phyloP scores from a whole-genome alignment of 257 asterid genomes.

The Datura wrightii region DNA sequence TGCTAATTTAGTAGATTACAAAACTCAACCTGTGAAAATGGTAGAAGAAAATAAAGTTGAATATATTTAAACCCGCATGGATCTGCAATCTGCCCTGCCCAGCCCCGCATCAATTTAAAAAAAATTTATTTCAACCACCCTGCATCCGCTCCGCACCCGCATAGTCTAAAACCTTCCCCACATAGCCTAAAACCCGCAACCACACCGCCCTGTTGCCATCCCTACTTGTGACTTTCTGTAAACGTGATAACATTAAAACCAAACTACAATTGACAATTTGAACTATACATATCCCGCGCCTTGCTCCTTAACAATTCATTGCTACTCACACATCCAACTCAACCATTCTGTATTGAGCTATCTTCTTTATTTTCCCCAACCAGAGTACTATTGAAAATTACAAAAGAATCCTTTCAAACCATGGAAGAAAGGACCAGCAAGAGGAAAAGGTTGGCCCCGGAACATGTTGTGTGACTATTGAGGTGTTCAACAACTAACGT shows the following conservation, averaged over 20 bases:
- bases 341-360: not conserved
- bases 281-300: slow-evolving; percentile 67
- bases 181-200: too few species aligned
- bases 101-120: too few species aligned
- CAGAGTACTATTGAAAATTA: slow-evolving; percentile 55
- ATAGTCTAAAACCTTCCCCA: too few species aligned
- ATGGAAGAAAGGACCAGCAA: slow-evolving; percentile 96
- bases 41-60: too few species aligned
- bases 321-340: slow-evolving; percentile 25
- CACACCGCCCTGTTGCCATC: too few species aligned
- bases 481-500: slow-evolving; percentile 85
- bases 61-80: too few species aligned
- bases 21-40: too few species aligned
- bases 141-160: too few species aligned
- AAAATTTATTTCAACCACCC: too few species aligned
- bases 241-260: slow-evolving; percentile 80
- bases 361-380: not conserved
- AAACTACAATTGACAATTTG: slow-evolving; percentile 42
- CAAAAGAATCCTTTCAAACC: slow-evolving; percentile 79
- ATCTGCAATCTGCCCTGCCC: too few species aligned
- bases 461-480: slow-evolving; percentile 82
- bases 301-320: slow-evolving; percentile 32
- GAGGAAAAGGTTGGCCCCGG: slow-evolving; percentile 94
- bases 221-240: slow-evolving; percentile 37
- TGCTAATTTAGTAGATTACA: too few species aligned